Conservation (phyloP, 225 moss, liverwort and hornwort species). For the Polytrichum commune region DNA sequence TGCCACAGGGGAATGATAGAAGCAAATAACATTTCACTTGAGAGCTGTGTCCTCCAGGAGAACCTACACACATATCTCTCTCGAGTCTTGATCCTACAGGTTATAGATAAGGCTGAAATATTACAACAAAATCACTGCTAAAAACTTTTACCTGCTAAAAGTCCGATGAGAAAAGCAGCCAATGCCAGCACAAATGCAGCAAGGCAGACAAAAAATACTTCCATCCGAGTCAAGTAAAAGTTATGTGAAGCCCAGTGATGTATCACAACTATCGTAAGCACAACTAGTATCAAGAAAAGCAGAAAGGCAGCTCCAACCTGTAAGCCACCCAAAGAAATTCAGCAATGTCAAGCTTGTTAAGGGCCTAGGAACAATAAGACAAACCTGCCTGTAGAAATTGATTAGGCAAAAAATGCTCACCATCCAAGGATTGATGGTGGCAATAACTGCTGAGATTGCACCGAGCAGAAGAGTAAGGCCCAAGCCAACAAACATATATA, state of each 20-base stretch:
- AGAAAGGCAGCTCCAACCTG: slow-evolving; percentile 99
- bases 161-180: slow-evolving; percentile 93
- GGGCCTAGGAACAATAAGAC: background rate
- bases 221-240: slow-evolving; percentile 96
- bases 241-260: slow-evolving; percentile 99
- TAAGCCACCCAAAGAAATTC: slow-evolving; percentile 8
- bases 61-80: background rate
- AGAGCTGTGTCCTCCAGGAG: background rate
- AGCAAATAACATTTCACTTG: background rate
- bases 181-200: slow-evolving; percentile 87
- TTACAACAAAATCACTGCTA: background rate
- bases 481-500: slow-evolving; percentile 80
- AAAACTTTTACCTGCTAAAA: slow-evolving; percentile 71
- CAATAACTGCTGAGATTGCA: slow-evolving; percentile 91
- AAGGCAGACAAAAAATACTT: slow-evolving; percentile 81
- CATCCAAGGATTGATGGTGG: slow-evolving; percentile 99
- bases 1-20: background rate
- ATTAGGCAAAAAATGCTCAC: slow-evolving; percentile 36
- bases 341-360: background rate
- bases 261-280: slow-evolving; percentile 82
- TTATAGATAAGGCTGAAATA: slow-evolving; percentile 4
- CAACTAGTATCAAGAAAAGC: slow-evolving; percentile 75
- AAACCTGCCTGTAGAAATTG: background rate
- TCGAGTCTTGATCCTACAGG: background rate
- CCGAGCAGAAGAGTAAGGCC: slow-evolving; percentile 87